Base-by-base conservation (phyloP, 208 protist genomes). In the Leishmania arabica region DNA sequence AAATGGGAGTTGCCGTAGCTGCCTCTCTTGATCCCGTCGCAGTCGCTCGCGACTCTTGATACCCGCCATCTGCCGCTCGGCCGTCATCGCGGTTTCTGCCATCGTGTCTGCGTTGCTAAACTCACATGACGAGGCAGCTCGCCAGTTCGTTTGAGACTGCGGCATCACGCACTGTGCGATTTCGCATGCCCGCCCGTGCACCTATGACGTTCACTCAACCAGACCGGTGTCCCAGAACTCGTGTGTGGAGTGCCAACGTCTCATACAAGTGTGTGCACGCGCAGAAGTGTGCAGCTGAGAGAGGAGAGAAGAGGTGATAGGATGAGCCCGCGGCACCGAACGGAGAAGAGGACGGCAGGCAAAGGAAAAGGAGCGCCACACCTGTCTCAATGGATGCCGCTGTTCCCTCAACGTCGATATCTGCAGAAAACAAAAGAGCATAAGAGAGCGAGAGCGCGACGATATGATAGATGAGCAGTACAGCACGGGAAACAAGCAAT, bases 1-100 rank as follows among this genome's bases (percentile, higher is more conserved):
- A 68, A 89, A 56, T 27, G 84, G 88, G 24, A 90, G 51, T 19
- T 86, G 78, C 19, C 84, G 69, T 42, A 78, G 75, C 40, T 91
- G 84, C 19, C 80, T 81, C 42, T 89, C 75, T 15, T 81, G 89
- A 65, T 74, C 60, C 2, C 65, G 64, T 49, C 78, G 83, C 69
- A 85, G 51, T 34, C 78, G 74, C 17, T 47, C 40, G 42, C 51
- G 75, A 31, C 74, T 80, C 45, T 65, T 24, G 37, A 75, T 3
- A 37, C 60, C 58, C 0, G 75, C 56, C 6, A 27, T 49, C 37
- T 80, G 75, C 31, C 64, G 73, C 42, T 60, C 69, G 24, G 75
- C 42, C 49, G 49, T 51, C 34, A 27, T 34, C 13, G 49, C 19
- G 3, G 56, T 7, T 21, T 7, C 53, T 6, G 53, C 37, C 31